Base-by-base conservation (phyloP, 306 rosid species). In the Albizia julibrissin region DNA sequence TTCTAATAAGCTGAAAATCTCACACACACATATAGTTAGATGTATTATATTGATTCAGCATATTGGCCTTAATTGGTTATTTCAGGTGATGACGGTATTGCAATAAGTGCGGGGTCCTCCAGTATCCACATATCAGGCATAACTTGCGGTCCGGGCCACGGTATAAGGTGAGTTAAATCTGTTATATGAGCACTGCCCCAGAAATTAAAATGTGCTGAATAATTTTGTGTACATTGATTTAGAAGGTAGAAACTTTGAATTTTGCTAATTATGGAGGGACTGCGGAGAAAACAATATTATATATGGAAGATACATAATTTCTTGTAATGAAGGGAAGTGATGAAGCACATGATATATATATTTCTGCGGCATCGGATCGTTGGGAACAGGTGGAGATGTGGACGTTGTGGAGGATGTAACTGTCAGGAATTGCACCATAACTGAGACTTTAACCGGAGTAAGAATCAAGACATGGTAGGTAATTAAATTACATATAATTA, bases 401-500 rank as follows among this genome's bases (percentile, higher is more conserved):
- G 87, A 83, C 3, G 75, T 18, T 26, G 97, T 83, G 31, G 91
- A 92, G 84, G 87, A 87, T 21, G 80, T 90, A 39, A 86, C 88
- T 37, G 92, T 91, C 34, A 21, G 22, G 5, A 83, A 90, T 52
- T 90, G 94, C 67, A 86, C 81, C 1, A 43, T 92, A 58, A 84
- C 72, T 0, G 82, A 84, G 72, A 90, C 97, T 4, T 66, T 82
- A 73, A 82, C 88, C 72, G 94, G 90, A 74, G 92, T 87, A 43
- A 89, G 97, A 62, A 90, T 92, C 77, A 92, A 92, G 86, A 90
- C 93, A 69, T 85, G 87, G 86, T 84, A 89, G 92, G 94, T 91
- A 66, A 33, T 16, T 66, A 33, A 16, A 15, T 37, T 37, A 46
- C 18, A 46, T 46, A 46, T 46, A 11, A 11, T 15, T 54, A 19